Conservation (phyloP, 345 rosid species). For the Salix arbutifolia region DNA sequence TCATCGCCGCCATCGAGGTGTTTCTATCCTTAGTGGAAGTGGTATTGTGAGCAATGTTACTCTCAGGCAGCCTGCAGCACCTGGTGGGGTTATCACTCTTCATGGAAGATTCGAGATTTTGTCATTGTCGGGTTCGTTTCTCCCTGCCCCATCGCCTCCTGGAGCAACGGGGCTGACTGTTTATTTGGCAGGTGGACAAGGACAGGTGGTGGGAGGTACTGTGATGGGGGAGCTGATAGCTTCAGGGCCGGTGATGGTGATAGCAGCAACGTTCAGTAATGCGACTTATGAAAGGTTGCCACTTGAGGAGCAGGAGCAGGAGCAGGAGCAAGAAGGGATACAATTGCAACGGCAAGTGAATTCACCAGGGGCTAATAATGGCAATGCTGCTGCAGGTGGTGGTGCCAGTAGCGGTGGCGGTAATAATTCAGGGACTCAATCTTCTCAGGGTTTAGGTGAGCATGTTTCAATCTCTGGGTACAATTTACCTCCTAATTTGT, state of each 20-base stretch:
- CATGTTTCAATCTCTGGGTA: slow-evolving; percentile 55
- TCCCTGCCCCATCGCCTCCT: slow-evolving; percentile 67
- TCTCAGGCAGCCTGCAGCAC: slow-evolving; percentile 71
- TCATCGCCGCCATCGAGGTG: slow-evolving; percentile 66
- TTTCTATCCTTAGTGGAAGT: slow-evolving; percentile 72
- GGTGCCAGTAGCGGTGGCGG: slow-evolving; percentile 15
- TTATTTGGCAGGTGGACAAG: slow-evolving; percentile 81
- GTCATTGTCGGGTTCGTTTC: slow-evolving; percentile 68
- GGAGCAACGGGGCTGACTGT: slow-evolving; percentile 75
- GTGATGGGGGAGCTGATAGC: slow-evolving; percentile 67
- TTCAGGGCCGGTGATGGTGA: slow-evolving; percentile 78
- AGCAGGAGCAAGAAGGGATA: slow-evolving; percentile 41
- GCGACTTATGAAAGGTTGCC: slow-evolving; percentile 83
- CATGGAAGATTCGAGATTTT: slow-evolving; percentile 89
- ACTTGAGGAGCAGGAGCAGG: no score
- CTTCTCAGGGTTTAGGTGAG: slow-evolving; percentile 28
- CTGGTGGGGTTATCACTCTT: slow-evolving; percentile 59
- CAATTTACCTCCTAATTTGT: slow-evolving; percentile 61
- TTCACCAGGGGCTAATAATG: slow-evolving; percentile 17
- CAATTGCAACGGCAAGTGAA: slow-evolving; percentile 37
- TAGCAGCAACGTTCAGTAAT: slow-evolving; percentile 76
- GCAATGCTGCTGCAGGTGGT: background rate
- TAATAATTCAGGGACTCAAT: slow-evolving; percentile 26
- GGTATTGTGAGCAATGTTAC: slow-evolving; percentile 74
- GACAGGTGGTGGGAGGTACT: slow-evolving; percentile 85